Evolutionary conservation across 2,329 filamentous ascomycete genomes (phyloP), one percentile per base, ranked within the genome.

Genomic region (Hymenoscyphus salicellus): DNA sequence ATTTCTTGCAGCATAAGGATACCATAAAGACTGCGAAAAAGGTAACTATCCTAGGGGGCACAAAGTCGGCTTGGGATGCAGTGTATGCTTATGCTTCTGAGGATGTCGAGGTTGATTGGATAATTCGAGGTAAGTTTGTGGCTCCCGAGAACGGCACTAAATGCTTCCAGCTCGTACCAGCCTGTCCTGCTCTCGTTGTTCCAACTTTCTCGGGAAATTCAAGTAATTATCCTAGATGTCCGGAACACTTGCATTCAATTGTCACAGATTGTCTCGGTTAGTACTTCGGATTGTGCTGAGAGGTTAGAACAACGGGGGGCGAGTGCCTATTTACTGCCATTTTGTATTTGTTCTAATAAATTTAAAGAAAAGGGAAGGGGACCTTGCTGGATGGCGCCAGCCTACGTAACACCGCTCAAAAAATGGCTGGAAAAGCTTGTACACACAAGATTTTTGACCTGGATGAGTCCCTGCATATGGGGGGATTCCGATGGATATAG

Each of bases 391-490:
- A 80, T 89, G 75, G 76, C 84, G 0, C 84, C 84, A 1, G 76
- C 83, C 1, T 86, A 85, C 63, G 86, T 91, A 17, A 90, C 88
- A 0, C 87, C 88, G 0, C 72, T 90, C n/a, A 88, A 88, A 74
- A 83, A 82, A 64, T 86, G 85, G 82, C 77, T 91, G 0, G 89
- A 92, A 75, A 86, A 88, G 70, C 81, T 92, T 4, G 82, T 89
- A 3, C 83, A 84, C 36, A 89, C 85, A 0, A 86, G 90, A 0
- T 81, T 90, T 68, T 77, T 93, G 61, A 89, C 86, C 1, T 92
- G 88, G 86, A 86, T 93, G 75, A 88, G 85, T 60, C 90, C 91
- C 0, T 93, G 89, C 72, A 82, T 89, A 16, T 93, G 89, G 87
- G 88, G 87, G 4, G 79, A 81, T 1, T 83, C 81, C 1, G 87